phyloP scores from a whole-genome alignment of 2,329 filamentous ascomycete species.

The Chaetomium olivaceum region DNA sequence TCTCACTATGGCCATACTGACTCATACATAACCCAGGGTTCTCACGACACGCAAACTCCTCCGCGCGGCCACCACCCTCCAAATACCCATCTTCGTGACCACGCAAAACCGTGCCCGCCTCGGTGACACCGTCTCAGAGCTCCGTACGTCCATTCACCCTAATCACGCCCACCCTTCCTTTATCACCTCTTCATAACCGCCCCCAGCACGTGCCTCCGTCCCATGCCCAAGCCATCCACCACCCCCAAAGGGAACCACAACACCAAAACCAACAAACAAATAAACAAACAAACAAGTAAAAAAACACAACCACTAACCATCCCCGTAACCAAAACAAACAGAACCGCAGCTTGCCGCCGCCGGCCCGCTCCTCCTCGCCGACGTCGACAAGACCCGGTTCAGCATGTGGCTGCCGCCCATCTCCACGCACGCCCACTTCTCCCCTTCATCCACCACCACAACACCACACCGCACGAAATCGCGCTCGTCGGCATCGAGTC shows the following conservation, averaged over 20 bases:
- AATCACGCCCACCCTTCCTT: background rate
- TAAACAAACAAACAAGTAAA: background rate
- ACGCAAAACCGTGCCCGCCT: conserved; percentile 81
- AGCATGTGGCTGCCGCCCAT: conserved; percentile 80
- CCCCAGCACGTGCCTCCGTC: too few relatives aligned
- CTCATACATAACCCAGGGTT: conserved; percentile 51
- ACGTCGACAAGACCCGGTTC: conserved; percentile 86
- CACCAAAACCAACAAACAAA: background rate
- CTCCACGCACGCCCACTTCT: conserved; percentile 36
- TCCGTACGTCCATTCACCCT: conserved; percentile 41
- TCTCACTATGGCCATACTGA: background rate
- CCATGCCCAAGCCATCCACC: too few relatives aligned
- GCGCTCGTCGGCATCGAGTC: conserved; percentile 88
- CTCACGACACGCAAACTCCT: conserved; percentile 69
- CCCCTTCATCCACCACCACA: conserved; percentile 28
- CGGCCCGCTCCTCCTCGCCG: conserved; percentile 44
- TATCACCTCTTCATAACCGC: too few relatives aligned
- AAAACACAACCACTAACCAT: background rate
- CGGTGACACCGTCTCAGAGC: conserved; percentile 74
- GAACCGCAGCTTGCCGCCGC: conserved; percentile 53
- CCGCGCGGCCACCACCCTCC: conserved; percentile 61
- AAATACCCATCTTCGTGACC: conserved; percentile 79
- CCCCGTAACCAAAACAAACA: background rate
- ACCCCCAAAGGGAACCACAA: background rate
- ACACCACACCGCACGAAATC: conserved; percentile 42